Base-by-base conservation (phyloP, 441 rosid genomes). In the Manihot esculenta region DNA sequence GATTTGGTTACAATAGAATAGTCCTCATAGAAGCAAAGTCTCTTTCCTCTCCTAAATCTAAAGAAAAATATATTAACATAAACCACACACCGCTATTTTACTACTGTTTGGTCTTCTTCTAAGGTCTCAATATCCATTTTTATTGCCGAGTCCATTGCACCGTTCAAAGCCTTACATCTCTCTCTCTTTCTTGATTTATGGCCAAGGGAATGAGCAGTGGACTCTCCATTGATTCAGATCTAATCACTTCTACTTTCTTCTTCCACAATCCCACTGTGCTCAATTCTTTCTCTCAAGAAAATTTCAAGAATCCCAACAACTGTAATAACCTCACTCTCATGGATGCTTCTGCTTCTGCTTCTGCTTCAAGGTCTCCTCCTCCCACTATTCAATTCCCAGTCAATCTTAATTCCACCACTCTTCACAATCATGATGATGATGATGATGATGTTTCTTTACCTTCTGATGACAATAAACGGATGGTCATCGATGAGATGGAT, bases 81-180 rank as follows among this genome's bases (percentile, higher is more conserved):
- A 18, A 14, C 50, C 48, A 69, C 33, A 9, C 65, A 42, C 58
- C 27, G 10, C 23, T 54, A 18, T 23, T 61, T 35, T 66, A 65
- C 78, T 71, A 58, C 54, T 58, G 45, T 73, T 73, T 65, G 89
- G 85, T 81, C 85, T 71, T 81, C 81, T 80, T 78, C 67, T 73
- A 24, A 72, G 74, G 84, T 78, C 80, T 78, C 59, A 42, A 42
- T 33, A 80, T 82, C 77, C 72, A 74, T 84, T 76, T 83, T 80
- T 79, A 74, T 81, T 78, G 92, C 92, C 92, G 88, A 82, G 88
- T 88, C 90, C 80, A 78, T 75, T 82, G 89, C 87, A 74, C 82
- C 80, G 66, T 79, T 81, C 66, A 61, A 68, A 86, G 82, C 70
- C 79, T 81, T 47, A 14, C 72, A 62, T 67, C 73, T 72, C 74